phyloP scores from a whole-genome alignment of 306 rosid genomes.

The Boehmeria nivea region DNA sequence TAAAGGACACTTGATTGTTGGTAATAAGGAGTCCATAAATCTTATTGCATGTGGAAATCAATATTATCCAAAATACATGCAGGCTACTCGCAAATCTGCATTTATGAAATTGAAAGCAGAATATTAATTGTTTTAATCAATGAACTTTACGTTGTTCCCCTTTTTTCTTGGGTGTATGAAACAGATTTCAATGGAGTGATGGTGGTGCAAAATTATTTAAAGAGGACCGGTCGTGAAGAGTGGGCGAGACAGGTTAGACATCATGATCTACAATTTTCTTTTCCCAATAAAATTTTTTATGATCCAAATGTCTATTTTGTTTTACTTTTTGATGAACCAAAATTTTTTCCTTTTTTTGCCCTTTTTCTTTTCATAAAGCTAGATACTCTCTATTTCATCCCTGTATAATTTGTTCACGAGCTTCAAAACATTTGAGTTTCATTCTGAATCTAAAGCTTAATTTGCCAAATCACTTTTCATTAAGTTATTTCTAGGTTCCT shows the following conservation, averaged over 20 bases:
- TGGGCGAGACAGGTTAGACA: conserved; percentile 81
- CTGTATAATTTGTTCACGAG: no score
- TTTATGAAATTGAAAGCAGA: neutral
- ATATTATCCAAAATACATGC: neutral
- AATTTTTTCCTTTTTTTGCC: neutral
- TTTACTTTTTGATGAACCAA: conserved; percentile 1
- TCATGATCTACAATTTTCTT: neutral
- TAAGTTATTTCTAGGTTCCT: no score
- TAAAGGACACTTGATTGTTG: no score
- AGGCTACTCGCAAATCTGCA: neutral
- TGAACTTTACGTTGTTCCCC: neutral
- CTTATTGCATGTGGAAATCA: neutral
- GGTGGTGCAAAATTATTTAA: conserved; percentile 83
- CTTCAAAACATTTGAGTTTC: no score
- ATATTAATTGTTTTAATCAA: neutral
- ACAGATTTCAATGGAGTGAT: conserved; percentile 92
- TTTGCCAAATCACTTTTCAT: no score
- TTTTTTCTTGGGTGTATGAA: conserved; percentile 20
- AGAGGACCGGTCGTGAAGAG: conserved; percentile 72
- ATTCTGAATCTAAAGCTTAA: no score
- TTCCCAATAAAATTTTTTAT: neutral
- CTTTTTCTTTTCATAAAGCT: no score
- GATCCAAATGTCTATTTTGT: neutral
- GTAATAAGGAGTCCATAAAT: no score
- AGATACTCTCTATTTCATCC: no score